Evolutionary conservation across 1,284 basidiomycete genomes (phyloP), one percentile per base, ranked within the genome.

Genomic region (Trametes polyzona): DNA sequence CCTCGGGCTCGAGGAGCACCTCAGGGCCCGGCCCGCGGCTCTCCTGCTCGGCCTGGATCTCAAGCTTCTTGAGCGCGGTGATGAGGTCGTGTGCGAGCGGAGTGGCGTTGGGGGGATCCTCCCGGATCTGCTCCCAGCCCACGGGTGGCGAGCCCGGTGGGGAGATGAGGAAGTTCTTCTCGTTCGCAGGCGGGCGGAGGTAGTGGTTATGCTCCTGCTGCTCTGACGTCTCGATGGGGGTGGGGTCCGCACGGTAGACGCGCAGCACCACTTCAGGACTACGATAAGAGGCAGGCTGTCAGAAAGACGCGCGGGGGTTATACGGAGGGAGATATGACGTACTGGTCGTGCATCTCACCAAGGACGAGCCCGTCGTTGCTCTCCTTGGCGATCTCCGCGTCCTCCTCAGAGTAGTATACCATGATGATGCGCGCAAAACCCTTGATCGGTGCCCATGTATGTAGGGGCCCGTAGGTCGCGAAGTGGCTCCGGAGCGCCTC

Each of bases 111-210:
- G 97, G 96, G 6, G 94, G 93, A 19, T 96, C 95, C 75, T 99
- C 97, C 40, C 79, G 77, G 58, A 95, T 85, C 27, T 86, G 94
- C 69, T 97, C 95, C 96, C 96, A 99, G 1, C 96, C 96, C 2
- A 97, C 88, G 0, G 96, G 96, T 0, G 97, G 96, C 0, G 93
- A 96, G n/a, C 96, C 97, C 1, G 97, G 97, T 0, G 96, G 96
- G 0, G 95, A 98, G 65, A 99, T 96, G 50, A 99, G 82, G 75
- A 98, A 98, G 76, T 99, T 98, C 76, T 93, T 93, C 66, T 94
- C 90, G 35, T 87, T 69, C 0, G 81, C 77, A 0, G 96, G 96
- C 0, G 93, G 93, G 26, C 80, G 83, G 42, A 98, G 83, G 65
- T 89, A 83, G 59, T 78, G 78, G 17, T 74, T 76, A 48, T 79